Evolutionary conservation across 345 rosid species (phyloP).

Genomic region (Geranium brycei): DNA sequence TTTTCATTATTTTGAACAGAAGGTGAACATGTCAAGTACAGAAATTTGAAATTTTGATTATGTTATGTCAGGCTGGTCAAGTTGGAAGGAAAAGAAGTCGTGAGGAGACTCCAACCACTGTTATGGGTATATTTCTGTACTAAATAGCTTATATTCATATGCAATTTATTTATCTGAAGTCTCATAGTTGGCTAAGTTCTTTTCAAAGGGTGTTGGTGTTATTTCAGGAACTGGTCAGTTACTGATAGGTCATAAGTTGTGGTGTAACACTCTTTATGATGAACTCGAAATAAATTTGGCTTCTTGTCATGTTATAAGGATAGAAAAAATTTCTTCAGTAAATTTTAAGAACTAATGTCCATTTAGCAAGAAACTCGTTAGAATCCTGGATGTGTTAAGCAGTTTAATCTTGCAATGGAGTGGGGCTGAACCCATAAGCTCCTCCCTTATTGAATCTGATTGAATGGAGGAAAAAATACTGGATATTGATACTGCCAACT

Average conservation of each 20-base stretch:
- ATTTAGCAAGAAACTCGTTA: not conserved
- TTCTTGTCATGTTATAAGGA: not conserved
- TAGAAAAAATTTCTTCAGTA: not conserved
- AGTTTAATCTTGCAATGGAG: too few relatives aligned
- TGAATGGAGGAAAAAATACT: too few relatives aligned
- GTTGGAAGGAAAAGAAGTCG: constrained; percentile 51
- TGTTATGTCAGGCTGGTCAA: constrained; percentile 41
- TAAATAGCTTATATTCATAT: not conserved
- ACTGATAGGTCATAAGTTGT: too few relatives aligned
- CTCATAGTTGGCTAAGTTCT: not conserved
- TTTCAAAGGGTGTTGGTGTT: not conserved
- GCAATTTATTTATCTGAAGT: too few relatives aligned
- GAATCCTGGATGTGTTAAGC: not conserved
- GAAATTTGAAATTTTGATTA: constrained; percentile 5
- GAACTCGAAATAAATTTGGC: not conserved
- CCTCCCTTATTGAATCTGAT: too few relatives aligned
- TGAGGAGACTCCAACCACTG: constrained; percentile 44
- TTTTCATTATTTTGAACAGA: not conserved
- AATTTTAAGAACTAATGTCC: not conserved
- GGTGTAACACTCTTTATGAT: not conserved
- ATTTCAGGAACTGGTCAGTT: not conserved
- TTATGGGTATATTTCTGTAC: constrained; percentile 25
- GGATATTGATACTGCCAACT: not conserved
- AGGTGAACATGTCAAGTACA: not conserved
- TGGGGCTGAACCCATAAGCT: too few relatives aligned